Evolutionary conservation across 2,329 filamentous ascomycete species (phyloP).

Genomic region (Hypoxylon sp.): DNA sequence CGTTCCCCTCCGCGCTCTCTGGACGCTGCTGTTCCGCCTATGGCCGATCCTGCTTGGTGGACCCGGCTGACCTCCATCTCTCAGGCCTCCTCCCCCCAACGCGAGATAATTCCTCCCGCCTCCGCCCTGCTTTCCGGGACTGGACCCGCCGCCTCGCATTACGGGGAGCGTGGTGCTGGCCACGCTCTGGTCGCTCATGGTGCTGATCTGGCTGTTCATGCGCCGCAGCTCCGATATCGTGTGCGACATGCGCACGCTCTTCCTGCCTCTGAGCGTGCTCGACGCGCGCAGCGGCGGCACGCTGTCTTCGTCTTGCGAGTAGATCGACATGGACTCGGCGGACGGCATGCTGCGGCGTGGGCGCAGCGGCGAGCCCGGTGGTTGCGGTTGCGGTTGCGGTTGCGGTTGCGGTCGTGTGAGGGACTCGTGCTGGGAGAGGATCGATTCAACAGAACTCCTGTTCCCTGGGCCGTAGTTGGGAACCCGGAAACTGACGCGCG

Average conservation of each 20-base stretch:
- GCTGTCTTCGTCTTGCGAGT: slow-evolving; percentile 41
- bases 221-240: slow-evolving; percentile 68
- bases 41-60: slow-evolving; percentile 1
- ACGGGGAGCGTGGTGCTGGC: slow-evolving; percentile 60
- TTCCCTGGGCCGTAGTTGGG: slow-evolving; percentile 14
- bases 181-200: slow-evolving; percentile 62
- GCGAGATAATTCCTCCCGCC: slow-evolving; percentile 65
- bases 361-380: not conserved
- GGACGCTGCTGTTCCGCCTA: slow-evolving; percentile 1
- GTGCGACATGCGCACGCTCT: slow-evolving; percentile 55
- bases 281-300: slow-evolving; percentile 36
- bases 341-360: slow-evolving; percentile 36
- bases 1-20: slow-evolving; percentile 43
- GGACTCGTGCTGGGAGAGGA: not conserved
- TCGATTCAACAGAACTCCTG: not conserved
- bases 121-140: slow-evolving; percentile 55
- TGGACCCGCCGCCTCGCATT: slow-evolving; percentile 59
- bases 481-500: slow-evolving; percentile 31
- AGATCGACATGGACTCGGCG: slow-evolving; percentile 36
- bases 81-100: slow-evolving; percentile 54
- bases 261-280: slow-evolving; percentile 18
- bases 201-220: slow-evolving; percentile 70
- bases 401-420: not conserved
- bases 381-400: not conserved
- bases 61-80: not conserved